These are phyloP conservation scores for Lepraria neglecta DNA, from an alignment of 495 filamentous ascomycete genomes.

Conservation along the genomic window DNA sequence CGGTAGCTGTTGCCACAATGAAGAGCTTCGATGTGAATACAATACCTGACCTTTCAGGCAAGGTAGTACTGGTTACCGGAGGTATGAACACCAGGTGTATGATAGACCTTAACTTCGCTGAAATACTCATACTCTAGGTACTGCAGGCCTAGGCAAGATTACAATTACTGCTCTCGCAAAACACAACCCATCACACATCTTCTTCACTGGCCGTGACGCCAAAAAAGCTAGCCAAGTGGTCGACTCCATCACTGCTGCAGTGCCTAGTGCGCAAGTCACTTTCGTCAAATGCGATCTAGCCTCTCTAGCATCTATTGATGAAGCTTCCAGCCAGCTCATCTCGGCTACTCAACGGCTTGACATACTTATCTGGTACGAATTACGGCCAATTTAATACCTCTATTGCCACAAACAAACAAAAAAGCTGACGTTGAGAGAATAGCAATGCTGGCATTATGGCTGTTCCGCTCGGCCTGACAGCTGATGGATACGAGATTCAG, in stretches of 20 bases:
- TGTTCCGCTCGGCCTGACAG: conserved; percentile 34
- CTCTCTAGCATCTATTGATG: conserved; percentile 1
- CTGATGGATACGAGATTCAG: conserved; percentile 31
- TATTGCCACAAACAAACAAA: no score
- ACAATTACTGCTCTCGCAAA: conserved; percentile 47
- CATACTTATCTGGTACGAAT: conserved; percentile 42
- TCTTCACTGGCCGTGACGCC: conserved; percentile 39
- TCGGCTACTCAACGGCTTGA: conserved; percentile 45
- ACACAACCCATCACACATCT: conserved; percentile 51
- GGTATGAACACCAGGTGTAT: neutral
- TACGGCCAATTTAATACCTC: no score
- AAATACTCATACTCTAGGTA: conserved; percentile 39
- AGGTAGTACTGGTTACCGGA: conserved; percentile 17
- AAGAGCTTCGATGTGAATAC: neutral
- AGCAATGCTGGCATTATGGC: conserved; percentile 56
- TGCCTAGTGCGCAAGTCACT: conserved; percentile 30
- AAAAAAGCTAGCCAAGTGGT: conserved; percentile 28
- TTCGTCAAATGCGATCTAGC: conserved; percentile 42
- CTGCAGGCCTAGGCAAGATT: conserved; percentile 52
- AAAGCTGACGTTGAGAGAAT: no score
- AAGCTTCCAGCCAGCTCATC: conserved; percentile 40
- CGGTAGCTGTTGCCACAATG: no score
- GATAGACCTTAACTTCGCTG: neutral
- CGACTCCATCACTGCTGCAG: conserved; percentile 25
- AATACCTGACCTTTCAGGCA: conserved; percentile 18